These are phyloP conservation scores for Candida hungchunana DNA, from an alignment of 805 yeast species.

Conservation along the genomic window DNA sequence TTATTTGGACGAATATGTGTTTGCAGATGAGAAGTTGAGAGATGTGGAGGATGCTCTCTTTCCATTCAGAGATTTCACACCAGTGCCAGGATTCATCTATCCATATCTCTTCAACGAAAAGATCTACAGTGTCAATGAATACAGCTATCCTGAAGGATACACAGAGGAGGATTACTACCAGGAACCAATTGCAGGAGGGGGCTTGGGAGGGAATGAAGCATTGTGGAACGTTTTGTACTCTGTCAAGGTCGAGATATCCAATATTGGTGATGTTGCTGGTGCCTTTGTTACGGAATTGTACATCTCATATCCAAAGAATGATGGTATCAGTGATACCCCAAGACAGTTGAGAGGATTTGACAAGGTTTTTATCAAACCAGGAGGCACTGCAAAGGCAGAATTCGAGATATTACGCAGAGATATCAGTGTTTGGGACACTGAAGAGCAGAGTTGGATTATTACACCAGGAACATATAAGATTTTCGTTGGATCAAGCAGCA, in stretches of 20 bases:
- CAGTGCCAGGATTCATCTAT: slow-evolving; percentile 53
- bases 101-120: slow-evolving; percentile 41
- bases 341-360: slow-evolving; percentile 54
- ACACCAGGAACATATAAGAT: slow-evolving; percentile 52
- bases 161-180: slow-evolving; percentile 27
- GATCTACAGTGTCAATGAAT: slow-evolving; percentile 27
- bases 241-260: slow-evolving; percentile 12
- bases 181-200: slow-evolving; percentile 40
- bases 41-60: slow-evolving; percentile 53
- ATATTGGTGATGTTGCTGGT: slow-evolving; percentile 12
- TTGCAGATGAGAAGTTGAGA: slow-evolving; percentile 43
- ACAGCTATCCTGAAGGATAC: slow-evolving; percentile 36
- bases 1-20: slow-evolving; percentile 38
- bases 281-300: slow-evolving; percentile 13
- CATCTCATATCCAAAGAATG: slow-evolving; percentile 16
- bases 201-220: slow-evolving; percentile 56
- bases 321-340: slow-evolving; percentile 47
- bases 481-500: slow-evolving; percentile 46
- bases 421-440: slow-evolving; percentile 52
- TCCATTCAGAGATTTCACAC: slow-evolving; percentile 47
- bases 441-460: slow-evolving; percentile 53
- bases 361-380: slow-evolving; percentile 43
- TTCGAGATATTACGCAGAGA: slow-evolving; percentile 50
- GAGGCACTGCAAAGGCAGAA: slow-evolving; percentile 32
- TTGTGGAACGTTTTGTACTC: slow-evolving; percentile 44